These are phyloP conservation scores for Candida incommunis DNA, from an alignment of 805 yeast genomes.

Conservation along the genomic window DNA sequence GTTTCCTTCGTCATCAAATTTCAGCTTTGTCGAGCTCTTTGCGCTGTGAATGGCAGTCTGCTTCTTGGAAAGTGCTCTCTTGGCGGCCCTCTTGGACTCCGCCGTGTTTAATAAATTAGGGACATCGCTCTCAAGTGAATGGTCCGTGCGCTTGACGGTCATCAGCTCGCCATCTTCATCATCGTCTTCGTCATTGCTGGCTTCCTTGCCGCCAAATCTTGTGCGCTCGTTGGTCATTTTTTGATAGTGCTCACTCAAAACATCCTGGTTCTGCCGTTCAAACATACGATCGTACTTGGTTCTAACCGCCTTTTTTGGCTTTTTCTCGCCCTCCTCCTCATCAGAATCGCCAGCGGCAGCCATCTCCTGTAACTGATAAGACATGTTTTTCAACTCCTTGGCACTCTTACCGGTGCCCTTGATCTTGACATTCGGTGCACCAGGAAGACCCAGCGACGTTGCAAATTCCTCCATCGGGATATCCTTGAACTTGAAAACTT, in stretches of 20 bases:
- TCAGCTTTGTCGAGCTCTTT: slow-evolving; percentile 63
- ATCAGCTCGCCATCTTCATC: slow-evolving; percentile 55
- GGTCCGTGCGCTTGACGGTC: slow-evolving; percentile 66
- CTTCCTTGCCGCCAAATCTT: slow-evolving; percentile 11
- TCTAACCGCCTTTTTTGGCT: slow-evolving; percentile 37
- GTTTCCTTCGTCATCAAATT: slow-evolving; percentile 87
- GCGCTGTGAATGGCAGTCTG: slow-evolving; percentile 38
- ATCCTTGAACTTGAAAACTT: slow-evolving; percentile 62
- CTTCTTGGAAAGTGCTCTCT: slow-evolving; percentile 80
- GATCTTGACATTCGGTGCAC: slow-evolving; percentile 86
- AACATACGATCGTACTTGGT: slow-evolving; percentile 94
- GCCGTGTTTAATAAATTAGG: slow-evolving; percentile 40
- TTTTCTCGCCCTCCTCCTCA: slow-evolving; percentile 27
- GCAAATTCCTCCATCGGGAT: slow-evolving; percentile 79
- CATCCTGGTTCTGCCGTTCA: slow-evolving; percentile 85
- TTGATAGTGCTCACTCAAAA: slow-evolving; percentile 76
- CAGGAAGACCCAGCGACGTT: slow-evolving; percentile 80
- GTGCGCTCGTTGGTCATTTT: slow-evolving; percentile 42
- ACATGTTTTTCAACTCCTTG: slow-evolving; percentile 68
- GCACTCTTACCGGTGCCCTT: slow-evolving; percentile 26
- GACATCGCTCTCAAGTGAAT: slow-evolving; percentile 42
- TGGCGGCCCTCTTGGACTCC: slow-evolving; percentile 70
- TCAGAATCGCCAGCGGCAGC: slow-evolving; percentile 47
- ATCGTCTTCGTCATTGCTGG: slow-evolving; percentile 17
- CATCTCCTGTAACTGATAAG: slow-evolving; percentile 52